phyloP scores from a whole-genome alignment of 164 flowering plant genomes.

The Piper betle region DNA sequence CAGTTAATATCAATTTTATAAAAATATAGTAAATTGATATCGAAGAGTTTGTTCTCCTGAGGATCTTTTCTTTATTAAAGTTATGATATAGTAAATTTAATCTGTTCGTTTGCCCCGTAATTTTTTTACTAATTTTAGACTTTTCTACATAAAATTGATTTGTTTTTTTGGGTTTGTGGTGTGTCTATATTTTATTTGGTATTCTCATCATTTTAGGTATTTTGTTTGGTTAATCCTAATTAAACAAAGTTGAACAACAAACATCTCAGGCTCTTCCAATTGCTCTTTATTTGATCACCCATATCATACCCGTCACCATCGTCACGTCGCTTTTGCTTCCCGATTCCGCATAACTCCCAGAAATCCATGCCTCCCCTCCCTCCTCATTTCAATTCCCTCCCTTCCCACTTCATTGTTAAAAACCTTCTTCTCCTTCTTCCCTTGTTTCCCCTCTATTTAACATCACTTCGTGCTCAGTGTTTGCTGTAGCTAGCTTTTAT shows the following conservation, averaged over 20 bases:
- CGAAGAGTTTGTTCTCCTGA: too few relatives aligned
- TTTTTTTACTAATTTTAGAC: too few relatives aligned
- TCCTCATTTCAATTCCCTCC: background rate
- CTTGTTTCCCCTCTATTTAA: slow-evolving; percentile 1
- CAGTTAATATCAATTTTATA: too few relatives aligned
- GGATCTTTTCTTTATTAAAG: too few relatives aligned
- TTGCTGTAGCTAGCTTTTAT: background rate
- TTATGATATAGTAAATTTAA: too few relatives aligned
- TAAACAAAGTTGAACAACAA: too few relatives aligned
- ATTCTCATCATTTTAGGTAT: too few relatives aligned
- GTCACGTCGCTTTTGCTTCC: slow-evolving; percentile 69
- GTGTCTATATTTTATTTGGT: too few relatives aligned
- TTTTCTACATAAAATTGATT: too few relatives aligned
- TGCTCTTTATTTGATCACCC: slow-evolving; percentile 20
- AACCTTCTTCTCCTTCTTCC: background rate
- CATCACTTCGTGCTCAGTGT: slow-evolving; percentile 4
- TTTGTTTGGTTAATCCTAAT: background rate
- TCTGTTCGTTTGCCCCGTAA: too few relatives aligned
- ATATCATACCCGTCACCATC: slow-evolving; percentile 52
- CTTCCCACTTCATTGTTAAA: background rate
- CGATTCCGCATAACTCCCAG: slow-evolving; percentile 56
- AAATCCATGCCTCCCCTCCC: slow-evolving; percentile 43
- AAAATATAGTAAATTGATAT: too few relatives aligned
- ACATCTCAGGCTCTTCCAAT: background rate
- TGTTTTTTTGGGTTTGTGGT: too few relatives aligned